Evolutionary conservation across 2,329 filamentous ascomycete genomes (phyloP).

Genomic region (Ustilaginoidea virens): DNA sequence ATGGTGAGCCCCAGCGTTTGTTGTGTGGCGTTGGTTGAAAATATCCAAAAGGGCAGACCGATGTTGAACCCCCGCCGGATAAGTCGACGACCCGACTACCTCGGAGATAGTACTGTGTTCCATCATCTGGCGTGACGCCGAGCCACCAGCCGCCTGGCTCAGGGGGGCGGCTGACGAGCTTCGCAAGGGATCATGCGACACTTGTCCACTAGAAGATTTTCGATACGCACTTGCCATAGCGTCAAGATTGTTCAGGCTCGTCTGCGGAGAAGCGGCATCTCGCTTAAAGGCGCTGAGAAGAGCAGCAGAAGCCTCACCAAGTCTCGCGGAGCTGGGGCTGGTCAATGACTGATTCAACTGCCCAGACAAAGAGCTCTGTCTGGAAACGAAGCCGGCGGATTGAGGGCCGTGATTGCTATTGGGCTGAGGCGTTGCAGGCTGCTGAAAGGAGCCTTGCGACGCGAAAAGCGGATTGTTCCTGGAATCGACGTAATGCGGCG

Average conservation of each 20-base stretch:
- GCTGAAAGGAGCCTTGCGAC: too few relatives aligned
- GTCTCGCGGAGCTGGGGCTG: constrained; percentile 11
- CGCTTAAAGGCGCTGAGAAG: constrained; percentile 30
- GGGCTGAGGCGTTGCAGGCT: constrained; percentile 15
- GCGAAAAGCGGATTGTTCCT: too few relatives aligned
- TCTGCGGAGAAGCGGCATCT: constrained; percentile 8
- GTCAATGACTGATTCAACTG: constrained; percentile 3
- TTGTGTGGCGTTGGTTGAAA: too few relatives aligned
- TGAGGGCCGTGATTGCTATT: constrained; percentile 7
- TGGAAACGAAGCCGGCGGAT: not conserved
- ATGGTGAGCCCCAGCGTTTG: too few relatives aligned
- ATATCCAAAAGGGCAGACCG: constrained; percentile 34
- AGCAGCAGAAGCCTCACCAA: constrained; percentile 26
- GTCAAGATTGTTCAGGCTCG: not conserved
- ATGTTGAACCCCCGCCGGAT: constrained; percentile 18
- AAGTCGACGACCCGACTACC: constrained; percentile 12
- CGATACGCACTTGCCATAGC: not conserved
- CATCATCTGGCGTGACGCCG: not conserved
- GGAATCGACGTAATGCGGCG: too few relatives aligned
- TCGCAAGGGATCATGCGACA: not conserved
- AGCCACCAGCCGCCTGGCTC: not conserved
- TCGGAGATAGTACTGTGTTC: constrained; percentile 11
- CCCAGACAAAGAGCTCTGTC: not conserved
- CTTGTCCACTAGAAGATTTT: constrained; percentile 1
- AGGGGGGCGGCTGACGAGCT: not conserved